These are phyloP conservation scores for Musa troglodytarum DNA, from an alignment of 176 grass and related monocot species.

Conservation along the genomic window DNA sequence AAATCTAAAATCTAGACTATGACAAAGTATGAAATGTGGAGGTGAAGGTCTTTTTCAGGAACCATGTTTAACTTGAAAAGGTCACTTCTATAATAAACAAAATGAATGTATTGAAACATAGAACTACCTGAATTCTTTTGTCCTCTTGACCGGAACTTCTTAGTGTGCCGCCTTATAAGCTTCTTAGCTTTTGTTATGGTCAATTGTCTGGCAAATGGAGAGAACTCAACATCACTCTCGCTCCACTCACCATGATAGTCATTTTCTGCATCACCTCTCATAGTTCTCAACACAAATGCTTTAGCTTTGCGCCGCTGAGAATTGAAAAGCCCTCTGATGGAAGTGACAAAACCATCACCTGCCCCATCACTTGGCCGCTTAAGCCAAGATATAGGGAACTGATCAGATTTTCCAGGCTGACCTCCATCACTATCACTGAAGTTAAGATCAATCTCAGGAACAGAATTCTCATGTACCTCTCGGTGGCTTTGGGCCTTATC, in stretches of 20 bases:
- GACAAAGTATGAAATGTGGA: not conserved
- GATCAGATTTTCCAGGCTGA: conserved; percentile 57
- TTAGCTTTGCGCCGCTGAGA: conserved; percentile 93
- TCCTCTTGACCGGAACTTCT: conserved; percentile 74
- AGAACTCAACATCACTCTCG: conserved; percentile 78
- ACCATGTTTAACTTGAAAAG: conserved; percentile 4
- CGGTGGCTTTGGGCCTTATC: conserved; percentile 59
- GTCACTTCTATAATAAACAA: not conserved
- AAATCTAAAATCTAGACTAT: not conserved
- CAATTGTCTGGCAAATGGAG: conserved; percentile 72
- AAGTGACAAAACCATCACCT: conserved; percentile 92
- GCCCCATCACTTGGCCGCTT: conserved; percentile 82
- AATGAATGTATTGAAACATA: not conserved
- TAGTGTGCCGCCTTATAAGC: conserved; percentile 58
- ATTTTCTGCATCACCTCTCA: conserved; percentile 69
- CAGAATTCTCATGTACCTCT: conserved; percentile 49
- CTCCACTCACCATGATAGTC: conserved; percentile 90
- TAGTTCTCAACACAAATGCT: conserved; percentile 66
- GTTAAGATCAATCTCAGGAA: conserved; percentile 73
- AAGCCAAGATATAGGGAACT: conserved; percentile 85
- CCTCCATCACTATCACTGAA: conserved; percentile 82
- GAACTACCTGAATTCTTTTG: conserved; percentile 72
- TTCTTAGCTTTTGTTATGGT: conserved; percentile 91
- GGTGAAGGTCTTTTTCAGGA: not conserved
- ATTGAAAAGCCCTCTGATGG: conserved; percentile 96